These are phyloP conservation scores for Colletotrichum scovillei DNA, from an alignment of 2,329 filamentous ascomycete species.

Conservation along the genomic window DNA sequence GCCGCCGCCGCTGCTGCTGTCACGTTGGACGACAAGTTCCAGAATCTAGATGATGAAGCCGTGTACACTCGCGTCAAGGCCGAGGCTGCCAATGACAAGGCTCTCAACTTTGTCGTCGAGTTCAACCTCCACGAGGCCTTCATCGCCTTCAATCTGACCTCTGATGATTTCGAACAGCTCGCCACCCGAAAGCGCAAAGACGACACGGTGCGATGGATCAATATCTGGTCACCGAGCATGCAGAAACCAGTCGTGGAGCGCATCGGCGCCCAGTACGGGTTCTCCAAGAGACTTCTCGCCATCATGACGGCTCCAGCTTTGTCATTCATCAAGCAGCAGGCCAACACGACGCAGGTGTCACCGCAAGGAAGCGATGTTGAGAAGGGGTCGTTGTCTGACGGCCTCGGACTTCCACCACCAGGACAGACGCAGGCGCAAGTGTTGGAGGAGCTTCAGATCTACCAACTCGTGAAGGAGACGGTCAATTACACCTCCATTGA, in stretches of 20 bases:
- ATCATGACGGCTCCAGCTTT: slow-evolving; percentile 65
- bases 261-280: slow-evolving; percentile 72
- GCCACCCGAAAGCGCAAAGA: slow-evolving; percentile 37
- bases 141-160: slow-evolving; percentile 65
- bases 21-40: slow-evolving; percentile 49
- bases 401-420: slow-evolving; percentile 23
- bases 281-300: slow-evolving; percentile 73
- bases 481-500: slow-evolving; percentile 82
- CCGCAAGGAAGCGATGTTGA: slow-evolving; percentile 9
- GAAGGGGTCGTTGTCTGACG: slow-evolving; percentile 1
- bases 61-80: slow-evolving; percentile 58
- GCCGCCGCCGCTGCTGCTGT: background rate
- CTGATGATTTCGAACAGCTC: slow-evolving; percentile 55
- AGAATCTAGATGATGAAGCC: slow-evolving; percentile 62
- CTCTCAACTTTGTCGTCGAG: slow-evolving; percentile 73
- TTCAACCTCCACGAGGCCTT: slow-evolving; percentile 67
- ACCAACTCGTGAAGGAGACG: slow-evolving; percentile 73
- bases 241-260: slow-evolving; percentile 65
- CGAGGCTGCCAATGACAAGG: slow-evolving; percentile 51
- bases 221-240: slow-evolving; percentile 75
- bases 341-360: background rate
- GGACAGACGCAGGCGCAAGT: slow-evolving; percentile 23
- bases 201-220: slow-evolving; percentile 74
- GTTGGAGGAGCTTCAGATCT: slow-evolving; percentile 47
- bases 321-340: background rate